These are phyloP conservation scores for Vitis labrusca DNA, from an alignment of 164 flowering plant species.

Conservation along the genomic window DNA sequence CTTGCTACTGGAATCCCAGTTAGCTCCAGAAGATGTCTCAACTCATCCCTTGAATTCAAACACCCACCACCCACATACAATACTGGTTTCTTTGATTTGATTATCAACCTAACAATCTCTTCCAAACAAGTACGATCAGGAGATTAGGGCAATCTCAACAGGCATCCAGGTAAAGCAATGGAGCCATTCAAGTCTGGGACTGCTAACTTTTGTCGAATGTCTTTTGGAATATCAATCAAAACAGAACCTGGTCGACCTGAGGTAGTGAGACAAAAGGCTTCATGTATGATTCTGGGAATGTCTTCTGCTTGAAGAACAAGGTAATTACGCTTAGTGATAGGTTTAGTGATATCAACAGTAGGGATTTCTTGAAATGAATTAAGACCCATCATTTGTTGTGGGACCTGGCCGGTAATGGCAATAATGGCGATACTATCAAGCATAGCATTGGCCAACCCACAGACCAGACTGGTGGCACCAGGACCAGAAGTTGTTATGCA, in stretches of 20 bases:
- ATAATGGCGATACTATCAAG: slow-evolving; percentile 64
- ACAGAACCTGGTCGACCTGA: slow-evolving; percentile 73
- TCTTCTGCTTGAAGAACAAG: slow-evolving; percentile 63
- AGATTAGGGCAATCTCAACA: slow-evolving; percentile 44
- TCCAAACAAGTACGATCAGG: slow-evolving; percentile 38
- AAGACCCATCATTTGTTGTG: slow-evolving; percentile 69
- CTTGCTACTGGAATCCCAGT: slow-evolving; percentile 73
- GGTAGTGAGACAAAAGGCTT: slow-evolving; percentile 53
- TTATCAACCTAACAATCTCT: slow-evolving; percentile 50
- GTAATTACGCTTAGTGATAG: slow-evolving; percentile 73
- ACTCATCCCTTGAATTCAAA: slow-evolving; percentile 58
- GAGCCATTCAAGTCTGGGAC: slow-evolving; percentile 56
- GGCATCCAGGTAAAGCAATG: slow-evolving; percentile 38
- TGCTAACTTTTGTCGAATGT: slow-evolving; percentile 55
- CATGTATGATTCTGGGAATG: slow-evolving; percentile 52
- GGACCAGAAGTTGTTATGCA: slow-evolving; percentile 85
- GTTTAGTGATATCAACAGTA: slow-evolving; percentile 65
- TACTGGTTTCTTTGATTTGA: slow-evolving; percentile 60
- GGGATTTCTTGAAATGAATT: slow-evolving; percentile 77
- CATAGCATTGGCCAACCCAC: slow-evolving; percentile 71
- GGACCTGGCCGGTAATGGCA: slow-evolving; percentile 75
- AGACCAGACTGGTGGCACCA: slow-evolving; percentile 72
- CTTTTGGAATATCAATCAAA: slow-evolving; percentile 68
- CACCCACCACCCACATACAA: slow-evolving; percentile 77
- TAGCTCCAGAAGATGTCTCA: slow-evolving; percentile 51